A percentile compares a stretch with the other conserved stretches of the same genome.
Evolutionary conservation across 2,329 filamentous ascomycete genomes (phyloP).

Genomic region (Eurotiales sp.): DNA sequence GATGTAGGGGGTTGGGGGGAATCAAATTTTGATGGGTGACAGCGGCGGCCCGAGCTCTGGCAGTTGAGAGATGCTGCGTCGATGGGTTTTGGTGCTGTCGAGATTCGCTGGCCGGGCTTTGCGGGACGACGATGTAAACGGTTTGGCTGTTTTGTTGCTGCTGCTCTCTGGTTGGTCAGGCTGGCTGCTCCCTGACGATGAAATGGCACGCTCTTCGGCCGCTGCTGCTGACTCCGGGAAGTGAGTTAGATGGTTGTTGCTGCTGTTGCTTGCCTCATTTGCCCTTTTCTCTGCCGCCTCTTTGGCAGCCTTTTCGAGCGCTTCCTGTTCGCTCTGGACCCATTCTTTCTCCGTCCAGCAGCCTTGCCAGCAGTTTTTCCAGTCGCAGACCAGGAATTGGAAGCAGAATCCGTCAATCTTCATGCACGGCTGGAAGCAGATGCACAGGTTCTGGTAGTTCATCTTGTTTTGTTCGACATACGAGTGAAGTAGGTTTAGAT

Average conservation of each 20-base stretch:
- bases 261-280: conserved; percentile 21
- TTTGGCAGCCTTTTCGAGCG: conserved; percentile 30
- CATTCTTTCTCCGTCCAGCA: conserved; percentile 85
- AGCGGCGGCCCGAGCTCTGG: conserved; percentile 47
- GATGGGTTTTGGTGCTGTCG: conserved; percentile 27
- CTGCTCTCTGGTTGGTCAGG: conserved; percentile 27
- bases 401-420: conserved; percentile 95
- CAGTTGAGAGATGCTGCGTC: conserved; percentile 39
- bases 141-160: conserved; percentile 27
- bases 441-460: conserved; percentile 92
- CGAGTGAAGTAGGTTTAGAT: conserved; percentile 83
- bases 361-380: conserved; percentile 95
- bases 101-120: conserved; percentile 23
- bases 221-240: conserved; percentile 13
- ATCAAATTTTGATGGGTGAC: conserved; percentile 46
- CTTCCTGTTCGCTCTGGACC: conserved; percentile 54
- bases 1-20: background rate
- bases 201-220: conserved; percentile 55
- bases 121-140: conserved; percentile 2
- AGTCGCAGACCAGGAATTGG: conserved; percentile 90
- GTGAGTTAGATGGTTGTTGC: conserved; percentile 7
- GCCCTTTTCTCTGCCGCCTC: conserved; percentile 10
- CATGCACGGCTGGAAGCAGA: conserved; percentile 96
- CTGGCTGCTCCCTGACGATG: conserved; percentile 64
- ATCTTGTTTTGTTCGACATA: conserved; percentile 97